A percentile compares a stretch with the other conserved stretches of the same genome.
phyloP scores from a whole-genome alignment of 1,284 basidiomycete genomes.

The Malassezia furfur region DNA sequence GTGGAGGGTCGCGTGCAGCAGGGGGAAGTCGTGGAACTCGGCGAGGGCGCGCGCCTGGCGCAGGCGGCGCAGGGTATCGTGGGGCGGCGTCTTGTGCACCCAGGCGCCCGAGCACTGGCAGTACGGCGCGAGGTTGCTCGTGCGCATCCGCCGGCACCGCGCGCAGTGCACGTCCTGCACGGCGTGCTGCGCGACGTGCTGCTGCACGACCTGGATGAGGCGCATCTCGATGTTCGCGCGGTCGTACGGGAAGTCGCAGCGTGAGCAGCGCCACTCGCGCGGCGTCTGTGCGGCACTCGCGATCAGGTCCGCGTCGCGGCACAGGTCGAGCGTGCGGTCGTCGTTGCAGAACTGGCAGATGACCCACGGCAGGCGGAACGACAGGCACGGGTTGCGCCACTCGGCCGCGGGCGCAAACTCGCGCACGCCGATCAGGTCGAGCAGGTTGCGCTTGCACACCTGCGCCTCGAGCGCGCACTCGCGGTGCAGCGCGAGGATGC shows the following conservation, averaged over 20 bases:
- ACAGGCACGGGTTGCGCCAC: conserved; percentile 80
- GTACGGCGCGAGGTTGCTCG: conserved; percentile 72
- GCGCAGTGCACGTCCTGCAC: conserved; percentile 73
- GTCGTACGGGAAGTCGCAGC: conserved; percentile 81
- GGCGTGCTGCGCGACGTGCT: conserved; percentile 65
- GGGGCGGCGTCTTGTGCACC: conserved; percentile 28
- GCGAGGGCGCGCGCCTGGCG: conserved; percentile 25
- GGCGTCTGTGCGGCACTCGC: conserved; percentile 47
- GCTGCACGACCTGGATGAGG: conserved; percentile 66
- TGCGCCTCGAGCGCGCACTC: conserved; percentile 77
- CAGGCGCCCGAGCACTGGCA: conserved; percentile 72
- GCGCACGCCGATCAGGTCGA: conserved; percentile 76
- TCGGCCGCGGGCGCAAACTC: conserved; percentile 58
- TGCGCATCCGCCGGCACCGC: conserved; percentile 78
- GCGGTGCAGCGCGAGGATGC: conserved; percentile 60
- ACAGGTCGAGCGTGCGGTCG: conserved; percentile 85
- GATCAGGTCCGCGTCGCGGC: conserved; percentile 77
- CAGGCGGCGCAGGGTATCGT: conserved; percentile 31
- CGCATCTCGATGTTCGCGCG: conserved; percentile 72
- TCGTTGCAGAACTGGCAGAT: conserved; percentile 83
- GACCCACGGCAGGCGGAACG: conserved; percentile 74
- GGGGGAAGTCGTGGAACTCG: conserved; percentile 25
- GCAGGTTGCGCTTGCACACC: conserved; percentile 73
- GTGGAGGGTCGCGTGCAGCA: conserved; percentile 21
- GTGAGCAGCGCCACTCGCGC: conserved; percentile 47